Evolutionary conservation across 805 yeast species (phyloP).

Genomic region (Candida loeiensis): DNA sequence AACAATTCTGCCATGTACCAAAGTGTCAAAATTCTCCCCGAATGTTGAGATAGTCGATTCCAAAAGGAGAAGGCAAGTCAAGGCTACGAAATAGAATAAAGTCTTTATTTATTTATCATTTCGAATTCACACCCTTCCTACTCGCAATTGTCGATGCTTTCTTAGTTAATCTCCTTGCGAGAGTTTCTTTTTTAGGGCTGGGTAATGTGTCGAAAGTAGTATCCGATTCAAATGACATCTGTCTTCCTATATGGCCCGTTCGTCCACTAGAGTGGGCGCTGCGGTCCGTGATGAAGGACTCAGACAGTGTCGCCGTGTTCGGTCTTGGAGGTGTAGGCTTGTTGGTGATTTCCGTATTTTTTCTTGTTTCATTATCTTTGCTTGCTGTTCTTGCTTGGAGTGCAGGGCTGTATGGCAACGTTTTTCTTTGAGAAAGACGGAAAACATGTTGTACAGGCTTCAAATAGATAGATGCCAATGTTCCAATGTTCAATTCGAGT

Average conservation of each 20-base stretch:
- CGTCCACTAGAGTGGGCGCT: constrained; percentile 10
- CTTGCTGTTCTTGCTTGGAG: constrained; percentile 23
- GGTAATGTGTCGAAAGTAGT: constrained; percentile 7
- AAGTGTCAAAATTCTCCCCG: constrained; percentile 56
- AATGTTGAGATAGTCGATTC: constrained; percentile 44
- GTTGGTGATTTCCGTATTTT: background rate
- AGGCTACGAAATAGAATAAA: constrained; percentile 1
- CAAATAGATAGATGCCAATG: constrained; percentile 77
- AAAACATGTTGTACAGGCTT: constrained; percentile 83
- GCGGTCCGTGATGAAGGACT: constrained; percentile 5
- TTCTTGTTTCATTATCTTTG: constrained; percentile 3
- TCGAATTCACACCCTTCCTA: too few species aligned
- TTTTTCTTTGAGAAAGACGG: constrained; percentile 53
- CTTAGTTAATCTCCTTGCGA: constrained; percentile 31
- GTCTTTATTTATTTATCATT: too few species aligned
- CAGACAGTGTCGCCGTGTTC: constrained; percentile 3
- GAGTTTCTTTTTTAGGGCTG: constrained; percentile 21
- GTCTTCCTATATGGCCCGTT: constrained; percentile 12
- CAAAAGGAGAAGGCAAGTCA: background rate
- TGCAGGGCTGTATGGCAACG: constrained; percentile 47
- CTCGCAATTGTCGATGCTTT: constrained; percentile 30
- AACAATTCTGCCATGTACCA: constrained; percentile 55
- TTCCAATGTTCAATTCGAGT: constrained; percentile 75
- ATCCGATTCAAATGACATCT: constrained; percentile 21
- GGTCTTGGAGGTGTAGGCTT: constrained; percentile 3